Conservation (phyloP, 495 filamentous ascomycete species). For the Cercophora sp. region DNA sequence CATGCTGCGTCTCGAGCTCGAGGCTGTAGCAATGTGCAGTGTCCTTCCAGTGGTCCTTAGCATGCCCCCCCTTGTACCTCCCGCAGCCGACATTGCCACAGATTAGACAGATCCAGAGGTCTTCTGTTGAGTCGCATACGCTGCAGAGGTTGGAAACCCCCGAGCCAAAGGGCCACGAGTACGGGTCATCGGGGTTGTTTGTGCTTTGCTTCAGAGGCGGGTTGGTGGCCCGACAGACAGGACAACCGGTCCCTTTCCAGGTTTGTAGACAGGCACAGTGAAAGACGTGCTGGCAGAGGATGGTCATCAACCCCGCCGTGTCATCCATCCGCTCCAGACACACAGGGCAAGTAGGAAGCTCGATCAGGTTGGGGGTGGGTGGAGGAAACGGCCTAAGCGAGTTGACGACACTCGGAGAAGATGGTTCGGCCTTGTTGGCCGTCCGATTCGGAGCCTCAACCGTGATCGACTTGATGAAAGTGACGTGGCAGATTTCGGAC, state of each 20-base stretch:
- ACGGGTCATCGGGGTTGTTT: constrained; percentile 38
- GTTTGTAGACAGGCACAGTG: constrained; percentile 96
- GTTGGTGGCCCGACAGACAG: constrained; percentile 86
- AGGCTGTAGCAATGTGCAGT: constrained; percentile 87
- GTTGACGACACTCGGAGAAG: constrained; percentile 42
- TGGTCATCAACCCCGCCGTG: constrained; percentile 88
- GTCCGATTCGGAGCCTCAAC: constrained; percentile 46
- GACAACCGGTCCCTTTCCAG: constrained; percentile 91
- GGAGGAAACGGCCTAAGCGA: constrained; percentile 81
- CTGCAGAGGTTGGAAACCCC: constrained; percentile 55
- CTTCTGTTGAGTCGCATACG: constrained; percentile 69
- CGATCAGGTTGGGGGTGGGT: constrained; percentile 82
- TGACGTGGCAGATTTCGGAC: constrained; percentile 95
- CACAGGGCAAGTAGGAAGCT: constrained; percentile 93
- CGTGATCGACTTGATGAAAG: constrained; percentile 87
- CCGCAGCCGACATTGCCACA: constrained; percentile 93
- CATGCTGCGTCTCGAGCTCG: constrained; percentile 86
- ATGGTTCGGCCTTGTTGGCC: constrained; percentile 51
- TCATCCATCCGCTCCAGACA: constrained; percentile 99
- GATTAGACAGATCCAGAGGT: constrained; percentile 93
- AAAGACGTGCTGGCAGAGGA: constrained; percentile 96
- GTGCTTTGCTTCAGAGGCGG: constrained; percentile 35
- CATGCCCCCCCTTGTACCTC: constrained; percentile 88
- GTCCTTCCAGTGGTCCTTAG: constrained; percentile 88
- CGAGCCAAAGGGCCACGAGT: constrained; percentile 47